A percentile compares a stretch with the other conserved stretches of the same genome.
phyloP scores from a whole-genome alignment of 768 basidiomycete species.

The Boletellus emodensis region DNA sequence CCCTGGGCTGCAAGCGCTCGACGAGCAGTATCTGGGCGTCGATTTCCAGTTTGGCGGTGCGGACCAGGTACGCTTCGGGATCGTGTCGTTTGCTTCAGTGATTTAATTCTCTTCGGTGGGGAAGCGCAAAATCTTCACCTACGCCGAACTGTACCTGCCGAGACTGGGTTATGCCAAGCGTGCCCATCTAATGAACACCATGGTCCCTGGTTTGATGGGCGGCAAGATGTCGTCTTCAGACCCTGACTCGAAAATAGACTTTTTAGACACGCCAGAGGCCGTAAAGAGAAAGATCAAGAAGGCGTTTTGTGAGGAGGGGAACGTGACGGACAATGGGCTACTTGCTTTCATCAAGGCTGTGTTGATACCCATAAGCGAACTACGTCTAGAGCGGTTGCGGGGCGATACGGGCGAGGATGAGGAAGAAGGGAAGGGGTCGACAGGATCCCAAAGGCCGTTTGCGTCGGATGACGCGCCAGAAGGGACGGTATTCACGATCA shows the following conservation, averaged over 20 bases:
- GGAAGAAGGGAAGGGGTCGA: slow-evolving; percentile 43
- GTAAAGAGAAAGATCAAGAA: slow-evolving; percentile 86
- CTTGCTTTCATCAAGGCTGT: slow-evolving; percentile 83
- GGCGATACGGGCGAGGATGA: slow-evolving; percentile 42
- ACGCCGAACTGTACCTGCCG: slow-evolving; percentile 94
- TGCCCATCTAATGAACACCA: slow-evolving; percentile 96
- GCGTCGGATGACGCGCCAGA: slow-evolving; percentile 64
- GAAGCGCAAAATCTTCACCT: slow-evolving; percentile 98
- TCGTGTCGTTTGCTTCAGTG: not conserved
- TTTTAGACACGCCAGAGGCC: slow-evolving; percentile 81
- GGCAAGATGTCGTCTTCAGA: slow-evolving; percentile 99
- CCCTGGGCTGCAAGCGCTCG: slow-evolving; percentile 94
- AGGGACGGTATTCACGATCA: slow-evolving; percentile 78
- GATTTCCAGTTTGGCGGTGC: slow-evolving; percentile 99
- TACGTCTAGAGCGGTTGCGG: slow-evolving; percentile 57
- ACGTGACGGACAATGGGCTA: slow-evolving; percentile 81
- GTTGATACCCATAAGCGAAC: slow-evolving; percentile 79
- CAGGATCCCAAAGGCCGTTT: slow-evolving; percentile 59
- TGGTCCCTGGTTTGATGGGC: slow-evolving; percentile 93
- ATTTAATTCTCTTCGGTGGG: not conserved
- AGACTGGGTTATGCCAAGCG: slow-evolving; percentile 90
- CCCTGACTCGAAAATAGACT: slow-evolving; percentile 97
- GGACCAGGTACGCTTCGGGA: slow-evolving; percentile 69
- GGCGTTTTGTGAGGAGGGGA: slow-evolving; percentile 95
- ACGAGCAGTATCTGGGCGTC: slow-evolving; percentile 92